Conservation (phyloP, 306 rosid genomes). For the Lathyrus aphaca region DNA sequence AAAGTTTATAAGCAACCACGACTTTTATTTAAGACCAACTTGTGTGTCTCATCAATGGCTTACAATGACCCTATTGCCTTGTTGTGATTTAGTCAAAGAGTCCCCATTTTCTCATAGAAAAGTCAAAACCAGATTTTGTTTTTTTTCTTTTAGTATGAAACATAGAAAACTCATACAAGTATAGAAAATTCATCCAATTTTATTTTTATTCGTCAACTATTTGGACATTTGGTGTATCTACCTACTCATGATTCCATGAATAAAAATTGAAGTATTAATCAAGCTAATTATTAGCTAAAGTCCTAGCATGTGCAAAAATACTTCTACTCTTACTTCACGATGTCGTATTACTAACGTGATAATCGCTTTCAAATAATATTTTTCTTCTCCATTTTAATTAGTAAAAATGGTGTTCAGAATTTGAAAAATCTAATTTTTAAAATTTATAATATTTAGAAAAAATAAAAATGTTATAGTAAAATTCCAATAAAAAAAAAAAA, state of each 20-base stretch:
- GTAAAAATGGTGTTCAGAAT: background rate
- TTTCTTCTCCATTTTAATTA: no score
- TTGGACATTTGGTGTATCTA: conserved; percentile 34
- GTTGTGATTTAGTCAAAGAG: conserved; percentile 24
- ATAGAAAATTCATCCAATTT: background rate
- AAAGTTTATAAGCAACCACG: no score
- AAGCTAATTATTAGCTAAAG: conserved; percentile 30
- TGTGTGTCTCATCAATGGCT: background rate
- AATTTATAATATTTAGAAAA: no score
- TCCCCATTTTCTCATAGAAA: background rate
- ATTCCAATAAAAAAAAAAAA: no score
- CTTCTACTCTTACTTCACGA: conserved; percentile 1
- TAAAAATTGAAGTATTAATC: conserved; percentile 31
- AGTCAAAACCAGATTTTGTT: background rate
- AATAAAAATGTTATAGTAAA: no score
- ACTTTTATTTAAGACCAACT: no score
- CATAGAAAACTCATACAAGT: background rate
- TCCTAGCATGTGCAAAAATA: conserved; percentile 32
- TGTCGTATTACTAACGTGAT: background rate
- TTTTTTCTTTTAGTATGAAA: background rate
- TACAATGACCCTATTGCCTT: background rate
- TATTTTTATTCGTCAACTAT: conserved; percentile 33
- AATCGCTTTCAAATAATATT: background rate
- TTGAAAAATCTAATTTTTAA: no score
- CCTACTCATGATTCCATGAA: background rate